Conservation (phyloP, 805 yeast genomes). For the Myxozyma mucilagina region DNA sequence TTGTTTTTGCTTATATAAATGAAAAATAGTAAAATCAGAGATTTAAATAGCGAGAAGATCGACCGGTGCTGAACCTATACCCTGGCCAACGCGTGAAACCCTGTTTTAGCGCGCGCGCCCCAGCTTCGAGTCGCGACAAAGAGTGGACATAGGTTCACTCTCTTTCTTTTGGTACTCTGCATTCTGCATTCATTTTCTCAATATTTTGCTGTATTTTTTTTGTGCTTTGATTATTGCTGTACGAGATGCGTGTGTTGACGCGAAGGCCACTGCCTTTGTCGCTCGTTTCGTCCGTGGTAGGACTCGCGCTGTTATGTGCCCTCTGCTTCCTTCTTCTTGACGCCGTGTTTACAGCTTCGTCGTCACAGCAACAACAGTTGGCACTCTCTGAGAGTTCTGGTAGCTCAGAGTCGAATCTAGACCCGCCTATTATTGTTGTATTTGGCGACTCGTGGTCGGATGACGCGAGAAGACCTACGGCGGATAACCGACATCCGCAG, state of each 20-base stretch:
- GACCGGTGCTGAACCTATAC: too few relatives aligned
- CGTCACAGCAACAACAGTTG: not conserved
- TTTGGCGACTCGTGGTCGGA: slow-evolving; percentile 33
- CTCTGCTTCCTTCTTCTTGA: not conserved
- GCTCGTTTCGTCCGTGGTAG: not conserved
- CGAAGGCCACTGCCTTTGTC: slow-evolving; percentile 5
- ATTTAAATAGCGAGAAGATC: too few relatives aligned
- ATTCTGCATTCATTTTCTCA: not conserved
- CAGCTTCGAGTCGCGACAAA: too few relatives aligned
- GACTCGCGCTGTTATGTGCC: not conserved
- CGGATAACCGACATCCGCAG: not conserved
- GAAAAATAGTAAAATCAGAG: too few relatives aligned
- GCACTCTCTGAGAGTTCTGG: not conserved
- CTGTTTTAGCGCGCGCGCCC: too few relatives aligned
- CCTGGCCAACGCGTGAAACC: too few relatives aligned
- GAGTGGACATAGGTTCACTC: not conserved
- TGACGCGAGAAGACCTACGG: slow-evolving; percentile 20
- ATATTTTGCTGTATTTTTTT: not conserved
- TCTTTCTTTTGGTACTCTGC: not conserved
- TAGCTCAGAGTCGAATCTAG: not conserved
- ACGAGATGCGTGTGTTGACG: slow-evolving; percentile 6
- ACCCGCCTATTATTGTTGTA: slow-evolving; percentile 10
- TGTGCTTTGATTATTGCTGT: not conserved
- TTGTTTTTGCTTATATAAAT: too few relatives aligned
- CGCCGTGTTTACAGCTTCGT: not conserved